phyloP scores from a whole-genome alignment of 208 protist species.

The Leishmania martiniquensis region DNA sequence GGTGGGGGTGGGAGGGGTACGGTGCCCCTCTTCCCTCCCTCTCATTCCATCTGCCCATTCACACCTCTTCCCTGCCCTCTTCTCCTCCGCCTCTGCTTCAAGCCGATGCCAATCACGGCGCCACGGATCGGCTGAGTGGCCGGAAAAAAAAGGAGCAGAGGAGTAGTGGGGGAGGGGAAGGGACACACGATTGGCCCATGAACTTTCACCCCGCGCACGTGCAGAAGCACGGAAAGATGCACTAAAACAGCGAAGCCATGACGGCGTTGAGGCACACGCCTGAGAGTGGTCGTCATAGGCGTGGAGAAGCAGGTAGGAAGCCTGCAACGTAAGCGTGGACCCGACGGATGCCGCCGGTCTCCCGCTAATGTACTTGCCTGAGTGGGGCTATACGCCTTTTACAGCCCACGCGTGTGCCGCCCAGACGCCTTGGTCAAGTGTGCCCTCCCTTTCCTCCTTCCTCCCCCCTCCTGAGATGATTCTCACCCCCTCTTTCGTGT shows the following conservation, averaged over 20 bases:
- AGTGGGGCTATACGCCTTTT: neutral
- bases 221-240: neutral
- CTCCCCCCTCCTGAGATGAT: neutral
- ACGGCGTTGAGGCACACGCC: neutral
- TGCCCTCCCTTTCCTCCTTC: neutral
- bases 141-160: neutral
- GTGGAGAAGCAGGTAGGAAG: neutral
- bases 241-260: neutral
- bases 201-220: too few species aligned
- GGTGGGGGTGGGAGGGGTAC: neutral
- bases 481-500: neutral
- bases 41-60: neutral
- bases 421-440: neutral
- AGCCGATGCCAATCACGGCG: neutral
- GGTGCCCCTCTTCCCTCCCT: neutral
- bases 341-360: neutral
- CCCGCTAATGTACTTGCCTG: neutral
- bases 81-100: neutral
- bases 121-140: neutral
- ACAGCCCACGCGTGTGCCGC: neutral
- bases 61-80: neutral
- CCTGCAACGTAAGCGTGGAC: neutral
- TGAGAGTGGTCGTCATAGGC: too few species aligned
- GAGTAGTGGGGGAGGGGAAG: too few species aligned
- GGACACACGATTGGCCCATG: too few species aligned